Base-by-base conservation (phyloP, 2,329 filamentous ascomycete species). In the Periconia sp. region DNA sequence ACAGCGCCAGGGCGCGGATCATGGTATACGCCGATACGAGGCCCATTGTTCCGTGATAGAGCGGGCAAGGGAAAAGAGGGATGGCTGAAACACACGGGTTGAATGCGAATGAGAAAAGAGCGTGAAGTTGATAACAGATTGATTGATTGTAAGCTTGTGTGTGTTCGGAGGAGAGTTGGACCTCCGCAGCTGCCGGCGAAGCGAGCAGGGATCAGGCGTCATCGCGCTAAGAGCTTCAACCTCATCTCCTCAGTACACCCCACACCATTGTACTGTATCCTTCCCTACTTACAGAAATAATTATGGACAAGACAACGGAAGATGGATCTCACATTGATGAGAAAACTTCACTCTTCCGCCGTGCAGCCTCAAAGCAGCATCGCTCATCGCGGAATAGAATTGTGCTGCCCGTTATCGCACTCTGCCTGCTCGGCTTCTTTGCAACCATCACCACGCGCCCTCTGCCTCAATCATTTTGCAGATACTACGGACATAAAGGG, bases 21-120 rank as follows among this genome's bases (percentile, higher is more conserved):
- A 96, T 87, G 9, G 88, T 90, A 69, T 84, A 88, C 56, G 87
- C 86, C 2, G 90, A 92, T 67, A 97, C 82, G 72, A 95, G 80
- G 31, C 85, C 88, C 92, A 97, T 97, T 20, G 27, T 63, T 27
- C 5, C 23, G 23, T 27, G 23, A 5, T 53, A 51, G 8, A 27
- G 20, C 23, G 30, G 17, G 37, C 2, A 19, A 3, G 1, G 13
- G 46, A 20, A 19, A 44, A n/a, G 6, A 14, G 15, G 23, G 30
- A 45, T 19, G 33, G 40, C 8, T 15, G 2, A 35, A 45, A 31
- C 18, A 30, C 14, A 11, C 17, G 8, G 8, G 23, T 3, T 27
- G 23, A 27, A 8, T 8, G 23, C 13, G 30, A n/a, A 18, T 44
- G 11, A n/a, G 9, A 6, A 14, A 51, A 41, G n/a, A 8, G 2